Conservation (phyloP, 2,329 filamentous ascomycete genomes). For the Botrytis byssoidea region DNA sequence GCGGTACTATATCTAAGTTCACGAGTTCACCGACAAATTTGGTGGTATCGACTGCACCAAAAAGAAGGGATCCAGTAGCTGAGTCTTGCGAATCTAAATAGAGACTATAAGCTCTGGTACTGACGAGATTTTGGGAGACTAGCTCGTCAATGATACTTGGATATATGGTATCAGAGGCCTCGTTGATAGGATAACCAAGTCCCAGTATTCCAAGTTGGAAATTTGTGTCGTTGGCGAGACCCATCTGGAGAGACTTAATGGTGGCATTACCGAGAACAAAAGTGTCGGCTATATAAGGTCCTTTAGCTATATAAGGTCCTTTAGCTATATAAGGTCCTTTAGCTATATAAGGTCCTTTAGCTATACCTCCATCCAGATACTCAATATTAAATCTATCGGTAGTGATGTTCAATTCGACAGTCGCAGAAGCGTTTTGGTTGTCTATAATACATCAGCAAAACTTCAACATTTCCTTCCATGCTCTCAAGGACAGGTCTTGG, state of each 20-base stretch:
- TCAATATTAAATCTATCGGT: slow-evolving; percentile 49
- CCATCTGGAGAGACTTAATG: slow-evolving; percentile 53
- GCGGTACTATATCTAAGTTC: slow-evolving; percentile 26
- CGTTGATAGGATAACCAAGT: slow-evolving; percentile 52
- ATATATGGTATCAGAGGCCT: slow-evolving; percentile 44
- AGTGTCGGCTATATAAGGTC: slow-evolving; percentile 49
- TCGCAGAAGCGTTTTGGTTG: background rate
- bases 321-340: too few species aligned
- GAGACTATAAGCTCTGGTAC: slow-evolving; percentile 43
- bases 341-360: slow-evolving; percentile 52
- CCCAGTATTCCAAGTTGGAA: slow-evolving; percentile 56
- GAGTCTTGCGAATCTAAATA: slow-evolving; percentile 37
- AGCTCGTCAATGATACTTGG: slow-evolving; percentile 38
- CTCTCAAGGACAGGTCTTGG: too few species aligned
- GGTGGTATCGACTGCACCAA: slow-evolving; percentile 47
- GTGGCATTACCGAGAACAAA: slow-evolving; percentile 46
- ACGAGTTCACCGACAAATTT: slow-evolving; percentile 44
- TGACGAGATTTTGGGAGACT: slow-evolving; percentile 43
- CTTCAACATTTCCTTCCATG: background rate
- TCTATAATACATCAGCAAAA: background rate
- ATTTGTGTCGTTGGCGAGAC: slow-evolving; percentile 49
- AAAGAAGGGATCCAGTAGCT: slow-evolving; percentile 41
- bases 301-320: slow-evolving; percentile 50
- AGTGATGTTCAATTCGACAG: background rate
- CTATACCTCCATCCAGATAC: slow-evolving; percentile 56